Evolutionary conservation across 805 yeast species (phyloP), one percentile per base, ranked within the genome.

Genomic region (Metschnikowia borealis): DNA sequence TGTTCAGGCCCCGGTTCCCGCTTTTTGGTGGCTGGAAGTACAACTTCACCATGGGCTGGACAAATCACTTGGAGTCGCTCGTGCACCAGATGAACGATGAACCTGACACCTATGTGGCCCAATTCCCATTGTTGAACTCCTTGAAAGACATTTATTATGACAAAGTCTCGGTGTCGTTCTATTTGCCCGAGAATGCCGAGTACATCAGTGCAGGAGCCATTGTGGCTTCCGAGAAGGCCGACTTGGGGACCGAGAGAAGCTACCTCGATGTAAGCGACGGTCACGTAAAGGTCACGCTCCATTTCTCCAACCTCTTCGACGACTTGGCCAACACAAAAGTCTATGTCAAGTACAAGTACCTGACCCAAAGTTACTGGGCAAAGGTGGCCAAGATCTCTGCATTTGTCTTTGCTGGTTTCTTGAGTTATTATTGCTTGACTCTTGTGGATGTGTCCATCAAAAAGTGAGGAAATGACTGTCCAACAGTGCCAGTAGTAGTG

Each of bases 41-140:
- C 70, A 89, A 92, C 70, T 94, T 89, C 75, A 94, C 98, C 20
- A 68, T 92, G 58, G 98, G 98, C n/a, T 94, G 96, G 96, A 81
- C 84, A 45, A 79, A 82, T 55, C 70, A 75, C 18, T 68, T 91
- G 38, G 61, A 70, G 14, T 69, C 80, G 41, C 84, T 77, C 57
- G 73, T 87, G 47, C 82, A 70, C 58, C 60, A 65, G 38, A 58
- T 74, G 15, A 52, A 57, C 26, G 61, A 57, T 18, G 70, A 71
- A 10, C 69, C 69, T 15, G 83, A 80, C 51, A 67, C 73, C 13
- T 88, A 81, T 63, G 63, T 86, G 11, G 69, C 87, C 32, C 77
- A 74, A 47, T 80, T 91, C 31, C 96, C 97, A 14, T 61, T 90
- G 20, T 60, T 94, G 35, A 82, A 82, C 62, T 89, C 94, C 15